Evolutionary conservation across 495 filamentous ascomycete genomes (phyloP).

Genomic region (Lasiosphaeria miniovina): DNA sequence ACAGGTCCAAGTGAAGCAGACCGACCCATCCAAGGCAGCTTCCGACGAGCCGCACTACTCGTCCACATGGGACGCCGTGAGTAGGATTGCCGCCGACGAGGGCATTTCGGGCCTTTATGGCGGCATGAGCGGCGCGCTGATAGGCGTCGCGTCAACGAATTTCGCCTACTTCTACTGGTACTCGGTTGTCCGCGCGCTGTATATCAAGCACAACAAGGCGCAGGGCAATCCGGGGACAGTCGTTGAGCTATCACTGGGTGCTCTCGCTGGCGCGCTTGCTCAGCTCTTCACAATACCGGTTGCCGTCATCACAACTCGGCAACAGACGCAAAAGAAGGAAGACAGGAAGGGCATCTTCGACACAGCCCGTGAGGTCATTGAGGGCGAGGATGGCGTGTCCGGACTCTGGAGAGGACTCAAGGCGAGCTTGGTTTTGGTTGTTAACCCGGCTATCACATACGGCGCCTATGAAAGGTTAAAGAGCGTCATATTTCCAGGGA

Average conservation of each 20-base stretch:
- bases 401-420: slow-evolving; percentile 95
- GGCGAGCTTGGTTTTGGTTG: slow-evolving; percentile 91
- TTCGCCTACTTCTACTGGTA: slow-evolving; percentile 99
- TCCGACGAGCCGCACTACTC: slow-evolving; percentile 67
- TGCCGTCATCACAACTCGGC: slow-evolving; percentile 89
- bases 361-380: slow-evolving; percentile 83
- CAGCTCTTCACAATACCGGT: slow-evolving; percentile 97
- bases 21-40: slow-evolving; percentile 30
- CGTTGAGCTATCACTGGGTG: slow-evolving; percentile 82
- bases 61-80: slow-evolving; percentile 82
- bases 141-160: slow-evolving; percentile 95
- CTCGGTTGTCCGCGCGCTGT: slow-evolving; percentile 78
- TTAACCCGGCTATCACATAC: slow-evolving; percentile 98
- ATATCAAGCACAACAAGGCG: slow-evolving; percentile 64
- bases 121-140: slow-evolving; percentile 78
- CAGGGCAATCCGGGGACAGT: slow-evolving; percentile 71
- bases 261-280: slow-evolving; percentile 83
- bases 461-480: slow-evolving; percentile 92
- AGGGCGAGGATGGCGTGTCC: slow-evolving; percentile 83
- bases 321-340: slow-evolving; percentile 82
- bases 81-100: slow-evolving; percentile 79
- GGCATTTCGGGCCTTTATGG: slow-evolving; percentile 82
- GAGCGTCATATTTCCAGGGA: slow-evolving; percentile 73
- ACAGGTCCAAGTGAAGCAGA: slow-evolving; percentile 87
- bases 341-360: slow-evolving; percentile 85